Conservation (phyloP, 2,329 filamentous ascomycete species). For the Penicillium sp. region DNA sequence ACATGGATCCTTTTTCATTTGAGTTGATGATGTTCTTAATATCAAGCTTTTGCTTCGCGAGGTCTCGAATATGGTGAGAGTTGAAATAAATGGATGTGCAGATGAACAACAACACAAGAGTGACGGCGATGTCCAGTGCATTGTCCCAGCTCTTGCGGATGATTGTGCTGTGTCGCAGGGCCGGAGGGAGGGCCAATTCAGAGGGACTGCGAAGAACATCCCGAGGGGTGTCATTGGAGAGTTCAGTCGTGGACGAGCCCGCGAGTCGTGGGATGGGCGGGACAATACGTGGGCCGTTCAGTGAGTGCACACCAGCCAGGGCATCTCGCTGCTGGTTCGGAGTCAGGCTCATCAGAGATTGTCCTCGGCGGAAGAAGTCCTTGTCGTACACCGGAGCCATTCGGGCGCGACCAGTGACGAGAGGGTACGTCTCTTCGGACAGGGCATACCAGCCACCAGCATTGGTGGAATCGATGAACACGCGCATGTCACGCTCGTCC, state of each 20-base stretch:
- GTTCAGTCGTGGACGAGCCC: slow-evolving; percentile 35
- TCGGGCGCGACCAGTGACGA: slow-evolving; percentile 70
- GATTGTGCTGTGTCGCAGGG: slow-evolving; percentile 43
- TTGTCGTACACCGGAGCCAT: slow-evolving; percentile 58
- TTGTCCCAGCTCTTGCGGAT: slow-evolving; percentile 49
- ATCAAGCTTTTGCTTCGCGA: slow-evolving; percentile 46
- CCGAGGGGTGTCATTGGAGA: slow-evolving; percentile 40
- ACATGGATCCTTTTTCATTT: slow-evolving; percentile 37
- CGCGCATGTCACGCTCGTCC: slow-evolving; percentile 59
- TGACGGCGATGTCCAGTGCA: slow-evolving; percentile 44
- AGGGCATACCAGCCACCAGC: slow-evolving; percentile 91
- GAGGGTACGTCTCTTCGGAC: slow-evolving; percentile 80
- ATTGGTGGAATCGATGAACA: slow-evolving; percentile 85
- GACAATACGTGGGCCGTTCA: slow-evolving; percentile 49
- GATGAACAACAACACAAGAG: slow-evolving; percentile 40
- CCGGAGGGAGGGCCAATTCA: slow-evolving; percentile 39
- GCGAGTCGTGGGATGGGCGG: slow-evolving; percentile 48
- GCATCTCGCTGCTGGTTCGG: slow-evolving; percentile 56
- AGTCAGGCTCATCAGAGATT: slow-evolving; percentile 39
- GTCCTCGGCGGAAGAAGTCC: slow-evolving; percentile 44
- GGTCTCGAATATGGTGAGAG: slow-evolving; percentile 39
- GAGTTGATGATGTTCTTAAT: slow-evolving; percentile 45
- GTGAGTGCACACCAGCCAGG: slow-evolving; percentile 69
- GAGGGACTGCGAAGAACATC: slow-evolving; percentile 37
- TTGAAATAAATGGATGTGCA: slow-evolving; percentile 46